Base-by-base conservation (phyloP, 345 rosid species). In the Rhizophora apiculata region DNA sequence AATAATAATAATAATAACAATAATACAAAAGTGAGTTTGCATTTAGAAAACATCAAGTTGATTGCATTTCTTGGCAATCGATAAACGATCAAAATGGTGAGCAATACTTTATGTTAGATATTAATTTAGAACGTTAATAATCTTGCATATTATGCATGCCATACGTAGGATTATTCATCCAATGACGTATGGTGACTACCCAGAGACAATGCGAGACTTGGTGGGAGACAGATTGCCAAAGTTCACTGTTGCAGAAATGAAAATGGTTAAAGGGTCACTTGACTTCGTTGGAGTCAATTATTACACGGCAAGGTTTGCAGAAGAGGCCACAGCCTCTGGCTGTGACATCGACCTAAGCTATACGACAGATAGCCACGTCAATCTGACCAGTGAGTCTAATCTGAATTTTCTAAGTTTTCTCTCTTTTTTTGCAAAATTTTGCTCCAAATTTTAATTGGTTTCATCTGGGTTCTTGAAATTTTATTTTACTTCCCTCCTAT, bases 251-350 rank as follows among this genome's bases (percentile, higher is more conserved):
- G 48, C 68, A 10, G 26, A 74, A 55, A 61, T 62, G 7, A 20
- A 51, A 24, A 21, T 74, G 51, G 19, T 74, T 0, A 68, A 68
- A 62, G 72, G 72, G 29, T 62, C 68, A 6, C 26, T 62, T 43
- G 77, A 74, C 19, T 74, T 68, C 57, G 62, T 67, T n/a, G 77
- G 77, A 52, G 46, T 74, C 4, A 68, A 66, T 56, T 66, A 74
- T 51, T 74, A 74, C 7, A 54, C 68, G 0, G 65, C 77, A 36
- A 68, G 61, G 55, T 74, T 62, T 31, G 72, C 49, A 24, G 77
- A 73, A 7, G 30, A 37, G 26, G 29, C 70, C 10, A 13, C 69
- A 26, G 11, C 55, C 15, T 16, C 32, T 37, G 27, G 7, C 43
- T 1, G 13, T 8, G 37, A 43, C 49, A 43, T 31, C 62, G 65